A percentile compares a stretch with the other conserved stretches of the same genome.
Conservation (phyloP, 2,329 filamentous ascomycete species). For the Diaporthe sp. region DNA sequence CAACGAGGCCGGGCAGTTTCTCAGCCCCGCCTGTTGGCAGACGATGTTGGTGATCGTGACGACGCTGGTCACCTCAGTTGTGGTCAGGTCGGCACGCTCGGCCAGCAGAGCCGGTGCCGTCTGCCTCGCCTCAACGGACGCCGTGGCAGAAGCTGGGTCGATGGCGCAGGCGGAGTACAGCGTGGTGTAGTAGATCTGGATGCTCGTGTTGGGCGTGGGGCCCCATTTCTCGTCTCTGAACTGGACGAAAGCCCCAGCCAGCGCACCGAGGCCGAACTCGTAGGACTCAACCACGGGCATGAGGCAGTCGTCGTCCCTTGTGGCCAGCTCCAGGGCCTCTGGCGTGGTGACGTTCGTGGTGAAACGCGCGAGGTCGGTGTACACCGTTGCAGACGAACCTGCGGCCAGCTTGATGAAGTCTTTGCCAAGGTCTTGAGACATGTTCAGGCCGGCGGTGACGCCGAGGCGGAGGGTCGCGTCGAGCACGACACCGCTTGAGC, state of each 20-base stretch:
- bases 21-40: conserved; percentile 57
- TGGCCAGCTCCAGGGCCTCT: conserved; percentile 15
- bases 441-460: conserved; percentile 57
- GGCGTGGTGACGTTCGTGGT: conserved; percentile 62
- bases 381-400: conserved; percentile 53
- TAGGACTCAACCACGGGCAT: conserved; percentile 64
- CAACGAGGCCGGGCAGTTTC: conserved; percentile 65
- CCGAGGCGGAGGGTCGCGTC: conserved; percentile 63
- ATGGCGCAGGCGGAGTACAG: conserved; percentile 59
- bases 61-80: conserved; percentile 53
- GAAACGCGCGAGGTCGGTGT: conserved; percentile 67
- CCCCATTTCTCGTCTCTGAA: conserved; percentile 63
- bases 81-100: conserved; percentile 49
- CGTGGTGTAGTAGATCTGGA: conserved; percentile 67
- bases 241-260: conserved; percentile 65
- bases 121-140: conserved; percentile 40
- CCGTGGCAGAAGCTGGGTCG: conserved; percentile 44
- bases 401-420: conserved; percentile 49
- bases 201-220: conserved; percentile 58
- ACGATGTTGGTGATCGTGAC: conserved; percentile 59
- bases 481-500: conserved; percentile 57
- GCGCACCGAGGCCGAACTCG: conserved; percentile 65
- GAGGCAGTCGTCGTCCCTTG: conserved; percentile 54
- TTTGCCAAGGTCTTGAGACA: conserved; percentile 17
- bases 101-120: conserved; percentile 15